Evolutionary conservation across 1,284 basidiomycete genomes (phyloP).

Genomic region (Rhodotorula sp.): DNA sequence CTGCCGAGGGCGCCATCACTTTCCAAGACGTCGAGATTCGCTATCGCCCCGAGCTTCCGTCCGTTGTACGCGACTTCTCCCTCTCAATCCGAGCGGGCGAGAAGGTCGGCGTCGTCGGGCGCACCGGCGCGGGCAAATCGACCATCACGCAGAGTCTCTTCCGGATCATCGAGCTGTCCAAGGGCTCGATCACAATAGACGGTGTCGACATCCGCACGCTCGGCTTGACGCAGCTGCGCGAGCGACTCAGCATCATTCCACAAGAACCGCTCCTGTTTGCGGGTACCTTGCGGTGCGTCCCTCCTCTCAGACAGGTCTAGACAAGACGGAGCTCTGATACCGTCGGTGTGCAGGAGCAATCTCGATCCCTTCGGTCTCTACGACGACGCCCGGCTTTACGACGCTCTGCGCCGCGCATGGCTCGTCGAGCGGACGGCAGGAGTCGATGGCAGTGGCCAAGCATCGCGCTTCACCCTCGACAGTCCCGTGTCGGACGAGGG

Average conservation of each 20-base stretch:
- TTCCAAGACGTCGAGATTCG: constrained; percentile 52
- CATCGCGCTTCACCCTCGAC: constrained; percentile 66
- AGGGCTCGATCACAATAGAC: constrained; percentile 70
- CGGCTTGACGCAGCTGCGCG: constrained; percentile 61
- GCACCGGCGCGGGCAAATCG: constrained; percentile 61
- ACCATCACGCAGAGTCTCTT: constrained; percentile 70
- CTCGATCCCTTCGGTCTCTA: constrained; percentile 51
- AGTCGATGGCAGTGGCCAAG: constrained; percentile 24
- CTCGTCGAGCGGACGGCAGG: constrained; percentile 44
- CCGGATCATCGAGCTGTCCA: constrained; percentile 66
- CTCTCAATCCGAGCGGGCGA: constrained; percentile 54
- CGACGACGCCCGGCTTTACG: constrained; percentile 49
- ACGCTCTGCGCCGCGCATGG: constrained; percentile 50
- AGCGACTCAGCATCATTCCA: constrained; percentile 68
- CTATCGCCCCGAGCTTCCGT: constrained; percentile 57
- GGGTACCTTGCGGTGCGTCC: constrained; percentile 45
- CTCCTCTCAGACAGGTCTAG: background rate
- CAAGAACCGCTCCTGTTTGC: constrained; percentile 65
- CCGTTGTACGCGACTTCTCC: constrained; percentile 56
- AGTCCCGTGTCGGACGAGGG: constrained; percentile 81
- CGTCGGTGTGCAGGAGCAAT: constrained; percentile 48
- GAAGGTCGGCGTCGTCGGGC: constrained; percentile 59
- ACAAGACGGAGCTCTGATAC: no score
- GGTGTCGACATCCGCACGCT: constrained; percentile 59
- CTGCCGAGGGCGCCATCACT: constrained; percentile 47